Conservation (phyloP, 2,329 filamentous ascomycete species). For the Plenodomus lindquistii region DNA sequence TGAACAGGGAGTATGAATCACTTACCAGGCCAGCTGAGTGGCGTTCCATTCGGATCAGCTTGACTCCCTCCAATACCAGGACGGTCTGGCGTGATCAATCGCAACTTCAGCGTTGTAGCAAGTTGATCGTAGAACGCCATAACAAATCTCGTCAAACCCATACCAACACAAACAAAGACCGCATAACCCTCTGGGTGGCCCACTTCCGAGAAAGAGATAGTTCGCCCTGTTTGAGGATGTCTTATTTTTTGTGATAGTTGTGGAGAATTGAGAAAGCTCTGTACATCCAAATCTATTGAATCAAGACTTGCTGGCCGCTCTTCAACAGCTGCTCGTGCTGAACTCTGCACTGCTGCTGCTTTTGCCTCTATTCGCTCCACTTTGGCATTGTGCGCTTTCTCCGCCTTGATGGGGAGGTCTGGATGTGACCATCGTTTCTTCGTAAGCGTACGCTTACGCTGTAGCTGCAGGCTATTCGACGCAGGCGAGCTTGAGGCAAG, state of each 20-base stretch:
- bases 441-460: constrained; percentile 37
- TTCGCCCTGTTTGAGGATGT: constrained; percentile 81
- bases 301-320: constrained; percentile 79
- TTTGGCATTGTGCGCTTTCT: constrained; percentile 41
- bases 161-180: constrained; percentile 95
- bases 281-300: constrained; percentile 85
- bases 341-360: constrained; percentile 32
- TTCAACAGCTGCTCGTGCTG: constrained; percentile 59
- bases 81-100: constrained; percentile 90
- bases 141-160: constrained; percentile 94
- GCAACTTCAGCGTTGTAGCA: constrained; percentile 81
- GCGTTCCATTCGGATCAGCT: constrained; percentile 79
- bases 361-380: constrained; percentile 29
- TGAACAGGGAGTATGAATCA: not conserved
- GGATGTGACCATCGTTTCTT: constrained; percentile 47
- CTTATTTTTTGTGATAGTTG: constrained; percentile 85
- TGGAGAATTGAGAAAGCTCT: constrained; percentile 79
- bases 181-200: constrained; percentile 89
- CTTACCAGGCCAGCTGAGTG: constrained; percentile 91
- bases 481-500: constrained; percentile 24
- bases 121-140: constrained; percentile 98
- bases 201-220: constrained; percentile 95
- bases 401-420: constrained; percentile 45
- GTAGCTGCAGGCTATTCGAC: constrained; percentile 33
- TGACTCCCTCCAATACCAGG: constrained; percentile 94